phyloP scores from a whole-genome alignment of 176 grass and related monocot genomes.

The Oryza brachyantha region DNA sequence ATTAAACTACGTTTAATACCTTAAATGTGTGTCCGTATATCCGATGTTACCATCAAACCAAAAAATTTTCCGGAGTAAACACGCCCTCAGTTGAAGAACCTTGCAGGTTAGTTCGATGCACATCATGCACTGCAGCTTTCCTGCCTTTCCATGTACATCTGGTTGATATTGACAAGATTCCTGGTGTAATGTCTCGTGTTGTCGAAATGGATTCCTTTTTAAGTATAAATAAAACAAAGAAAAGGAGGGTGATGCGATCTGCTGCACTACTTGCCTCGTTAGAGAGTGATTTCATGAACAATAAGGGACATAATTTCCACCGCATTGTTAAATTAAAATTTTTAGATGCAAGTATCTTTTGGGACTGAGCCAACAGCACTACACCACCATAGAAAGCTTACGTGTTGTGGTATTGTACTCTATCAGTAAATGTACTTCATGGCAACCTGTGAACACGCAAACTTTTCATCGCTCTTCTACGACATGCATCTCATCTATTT shows the following conservation, averaged over 20 bases:
- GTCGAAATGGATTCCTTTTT: neutral
- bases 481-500: too few relatives aligned
- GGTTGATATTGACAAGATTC: constrained; percentile 11
- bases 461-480: neutral
- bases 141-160: neutral
- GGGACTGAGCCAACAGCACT: neutral
- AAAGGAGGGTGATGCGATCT: neutral
- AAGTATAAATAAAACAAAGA: neutral
- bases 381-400: neutral
- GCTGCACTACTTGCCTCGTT: neutral
- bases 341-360: neutral
- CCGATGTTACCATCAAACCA: too few relatives aligned
- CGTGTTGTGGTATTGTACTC: neutral
- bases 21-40: too few relatives aligned
- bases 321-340: neutral
- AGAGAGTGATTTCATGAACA: neutral
- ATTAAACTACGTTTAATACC: too few relatives aligned
- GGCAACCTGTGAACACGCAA: neutral
- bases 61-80: too few relatives aligned
- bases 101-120: constrained; percentile 44
- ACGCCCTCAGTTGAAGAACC: constrained; percentile 44
- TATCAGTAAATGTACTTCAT: neutral
- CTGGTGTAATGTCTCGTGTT: neutral
- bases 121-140: constrained; percentile 27
- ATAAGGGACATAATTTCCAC: neutral